phyloP scores from a whole-genome alignment of 2,329 filamentous ascomycete genomes.

The Alternaria metachromatica region DNA sequence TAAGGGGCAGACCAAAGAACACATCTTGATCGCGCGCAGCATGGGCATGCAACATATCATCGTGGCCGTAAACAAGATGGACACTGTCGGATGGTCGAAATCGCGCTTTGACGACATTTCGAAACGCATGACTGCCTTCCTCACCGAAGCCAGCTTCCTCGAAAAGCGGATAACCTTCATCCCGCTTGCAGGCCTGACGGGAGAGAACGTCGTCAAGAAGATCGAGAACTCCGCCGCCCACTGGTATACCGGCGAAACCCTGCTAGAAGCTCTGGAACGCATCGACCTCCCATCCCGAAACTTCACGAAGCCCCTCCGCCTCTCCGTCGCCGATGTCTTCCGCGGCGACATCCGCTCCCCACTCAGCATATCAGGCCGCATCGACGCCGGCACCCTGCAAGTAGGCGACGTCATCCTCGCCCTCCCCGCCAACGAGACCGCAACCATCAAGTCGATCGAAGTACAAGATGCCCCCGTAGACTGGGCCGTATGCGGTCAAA shows the following conservation, averaged over 20 bases:
- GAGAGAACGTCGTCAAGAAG: constrained; percentile 78
- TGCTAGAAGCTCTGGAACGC: constrained; percentile 85
- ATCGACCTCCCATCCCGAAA: constrained; percentile 75
- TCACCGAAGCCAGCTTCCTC: constrained; percentile 82
- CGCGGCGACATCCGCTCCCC: constrained; percentile 79
- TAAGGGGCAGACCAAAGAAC: constrained; percentile 92
- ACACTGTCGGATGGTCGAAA: constrained; percentile 82
- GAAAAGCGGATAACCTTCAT: constrained; percentile 83
- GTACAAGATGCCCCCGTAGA: constrained; percentile 75
- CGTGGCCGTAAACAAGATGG: constrained; percentile 94
- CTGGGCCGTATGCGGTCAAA: constrained; percentile 93
- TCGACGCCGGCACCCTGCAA: constrained; percentile 85
- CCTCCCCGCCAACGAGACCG: constrained; percentile 81
- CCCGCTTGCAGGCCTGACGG: constrained; percentile 86
- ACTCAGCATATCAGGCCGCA: constrained; percentile 82
- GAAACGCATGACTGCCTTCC: constrained; percentile 81
- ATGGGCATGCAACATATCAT: constrained; percentile 89
- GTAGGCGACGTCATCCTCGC: constrained; percentile 79
- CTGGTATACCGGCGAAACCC: constrained; percentile 83
- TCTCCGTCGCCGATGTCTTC: constrained; percentile 89
- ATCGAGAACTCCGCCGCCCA: constrained; percentile 59
- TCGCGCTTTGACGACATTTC: constrained; percentile 84
- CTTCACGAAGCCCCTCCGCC: constrained; percentile 78
- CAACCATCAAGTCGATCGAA: constrained; percentile 81
- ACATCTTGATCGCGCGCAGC: constrained; percentile 86